Conservation (phyloP, 2,329 filamentous ascomycete genomes). For the Ophiocordyceps unilateralis region DNA sequence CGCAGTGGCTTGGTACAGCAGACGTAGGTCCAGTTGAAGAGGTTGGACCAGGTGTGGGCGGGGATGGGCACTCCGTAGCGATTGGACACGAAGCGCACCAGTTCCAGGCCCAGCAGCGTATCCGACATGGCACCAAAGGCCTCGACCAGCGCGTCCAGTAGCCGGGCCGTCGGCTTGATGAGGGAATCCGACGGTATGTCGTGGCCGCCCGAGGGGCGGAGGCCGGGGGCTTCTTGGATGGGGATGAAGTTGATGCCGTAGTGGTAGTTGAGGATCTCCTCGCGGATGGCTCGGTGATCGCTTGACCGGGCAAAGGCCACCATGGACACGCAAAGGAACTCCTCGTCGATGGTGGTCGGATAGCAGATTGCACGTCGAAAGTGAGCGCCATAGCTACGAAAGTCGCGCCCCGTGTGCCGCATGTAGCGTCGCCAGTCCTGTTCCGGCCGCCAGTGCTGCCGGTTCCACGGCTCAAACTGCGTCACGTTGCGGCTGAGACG, state of each 20-base stretch:
- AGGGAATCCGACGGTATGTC: slow-evolving; percentile 29
- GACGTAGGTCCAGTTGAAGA: slow-evolving; percentile 52
- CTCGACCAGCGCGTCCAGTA: slow-evolving; percentile 53
- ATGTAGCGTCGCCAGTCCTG: slow-evolving; percentile 12
- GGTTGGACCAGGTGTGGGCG: slow-evolving; percentile 41
- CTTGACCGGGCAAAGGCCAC: slow-evolving; percentile 23
- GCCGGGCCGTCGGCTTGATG: slow-evolving; percentile 35
- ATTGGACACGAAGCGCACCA: slow-evolving; percentile 45
- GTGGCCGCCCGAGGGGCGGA: slow-evolving; percentile 15
- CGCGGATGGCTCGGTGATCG: slow-evolving; percentile 14
- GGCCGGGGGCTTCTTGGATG: slow-evolving; percentile 5
- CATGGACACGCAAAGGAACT: slow-evolving; percentile 22
- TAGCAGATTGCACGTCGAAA: slow-evolving; percentile 9
- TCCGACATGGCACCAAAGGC: slow-evolving; percentile 49
- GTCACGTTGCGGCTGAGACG: slow-evolving; percentile 13
- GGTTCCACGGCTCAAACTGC: slow-evolving; percentile 13
- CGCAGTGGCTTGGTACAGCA: slow-evolving; percentile 22
- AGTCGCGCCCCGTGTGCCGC: slow-evolving; percentile 9
- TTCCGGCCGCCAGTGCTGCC: slow-evolving; percentile 6
- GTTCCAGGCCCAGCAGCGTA: slow-evolving; percentile 36
- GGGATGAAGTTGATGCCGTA: slow-evolving; percentile 12
- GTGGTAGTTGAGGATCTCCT: slow-evolving; percentile 14
- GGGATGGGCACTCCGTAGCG: slow-evolving; percentile 42
- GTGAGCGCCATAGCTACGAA: slow-evolving; percentile 11
- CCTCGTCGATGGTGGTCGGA: slow-evolving; percentile 18